Evolutionary conservation across 352 stramenopile genomes (phyloP).

Genomic region (Globisporangium nagaii): DNA sequence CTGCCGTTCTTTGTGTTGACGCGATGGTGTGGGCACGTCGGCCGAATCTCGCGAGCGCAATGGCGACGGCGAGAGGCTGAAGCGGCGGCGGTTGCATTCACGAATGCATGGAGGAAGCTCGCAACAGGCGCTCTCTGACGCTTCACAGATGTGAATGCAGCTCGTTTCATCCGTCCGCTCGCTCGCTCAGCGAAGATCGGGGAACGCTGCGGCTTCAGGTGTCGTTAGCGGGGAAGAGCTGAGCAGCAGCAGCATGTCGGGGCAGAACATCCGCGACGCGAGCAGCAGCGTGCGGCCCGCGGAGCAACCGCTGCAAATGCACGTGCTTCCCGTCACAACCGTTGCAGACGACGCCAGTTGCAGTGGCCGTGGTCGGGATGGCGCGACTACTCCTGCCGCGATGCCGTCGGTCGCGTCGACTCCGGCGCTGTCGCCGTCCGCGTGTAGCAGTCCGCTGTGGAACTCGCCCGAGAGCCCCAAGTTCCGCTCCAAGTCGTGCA

Average conservation of each 20-base stretch:
- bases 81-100: no score
- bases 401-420: no score
- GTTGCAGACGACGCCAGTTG: background rate
- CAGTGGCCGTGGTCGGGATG: background rate
- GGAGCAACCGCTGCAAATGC: background rate
- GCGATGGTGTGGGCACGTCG: no score
- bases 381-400: background rate
- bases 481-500: conserved; percentile 1
- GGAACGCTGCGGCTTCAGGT: no score
- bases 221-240: background rate
- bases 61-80: no score
- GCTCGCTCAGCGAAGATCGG: no score
- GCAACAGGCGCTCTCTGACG: no score
- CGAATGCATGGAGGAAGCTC: no score
- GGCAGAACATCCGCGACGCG: background rate
- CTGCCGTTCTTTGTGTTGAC: no score
- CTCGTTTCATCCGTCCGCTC: no score
- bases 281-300: background rate
- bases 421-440: background rate
- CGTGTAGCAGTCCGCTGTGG: background rate
- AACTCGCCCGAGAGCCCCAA: background rate
- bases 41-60: no score
- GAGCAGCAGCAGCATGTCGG: background rate
- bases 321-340: background rate
- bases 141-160: no score